Conservation (phyloP, 2,329 filamentous ascomycete species). For the Sclerotiophoma versabilis region DNA sequence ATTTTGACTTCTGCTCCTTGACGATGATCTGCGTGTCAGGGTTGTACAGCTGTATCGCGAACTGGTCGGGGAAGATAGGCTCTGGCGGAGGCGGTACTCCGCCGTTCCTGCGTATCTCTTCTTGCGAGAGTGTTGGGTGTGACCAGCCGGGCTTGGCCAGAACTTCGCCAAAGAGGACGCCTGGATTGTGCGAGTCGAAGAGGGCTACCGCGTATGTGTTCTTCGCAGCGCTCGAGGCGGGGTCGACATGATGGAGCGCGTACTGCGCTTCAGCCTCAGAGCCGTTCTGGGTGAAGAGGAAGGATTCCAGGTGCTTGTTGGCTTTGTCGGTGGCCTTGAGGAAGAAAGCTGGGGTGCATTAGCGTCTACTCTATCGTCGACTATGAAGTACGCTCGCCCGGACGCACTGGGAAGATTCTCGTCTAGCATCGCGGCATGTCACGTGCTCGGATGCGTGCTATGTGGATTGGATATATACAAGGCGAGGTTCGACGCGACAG, state of each 20-base stretch:
- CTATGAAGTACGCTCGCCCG: neutral
- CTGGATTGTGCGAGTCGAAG: conserved; percentile 79
- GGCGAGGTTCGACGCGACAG: neutral
- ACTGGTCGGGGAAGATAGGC: conserved; percentile 77
- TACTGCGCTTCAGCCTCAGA: conserved; percentile 82
- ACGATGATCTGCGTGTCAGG: conserved; percentile 84
- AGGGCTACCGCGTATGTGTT: conserved; percentile 89
- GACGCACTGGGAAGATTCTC: conserved; percentile 80
- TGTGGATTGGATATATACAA: neutral
- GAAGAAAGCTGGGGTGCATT: conserved; percentile 60
- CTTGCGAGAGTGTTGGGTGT: conserved; percentile 79
- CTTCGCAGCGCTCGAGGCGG: conserved; percentile 70
- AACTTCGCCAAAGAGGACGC: conserved; percentile 87
- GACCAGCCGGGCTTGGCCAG: conserved; percentile 85
- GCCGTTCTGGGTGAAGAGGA: conserved; percentile 73
- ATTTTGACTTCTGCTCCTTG: conserved; percentile 74
- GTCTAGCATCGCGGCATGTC: conserved; percentile 74
- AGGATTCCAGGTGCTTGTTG: conserved; percentile 60
- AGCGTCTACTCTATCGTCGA: conserved; percentile 4
- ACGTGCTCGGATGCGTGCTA: neutral
- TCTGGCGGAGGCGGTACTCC: conserved; percentile 70
- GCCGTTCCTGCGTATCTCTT: conserved; percentile 76
- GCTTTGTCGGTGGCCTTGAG: conserved; percentile 61
- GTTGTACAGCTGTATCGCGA: conserved; percentile 90
- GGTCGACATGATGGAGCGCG: conserved; percentile 77